A percentile compares a stretch with the other conserved stretches of the same genome.
Evolutionary conservation across 73 alveolate genomes (phyloP).

Genomic region (Tetrahymena thermophila): DNA sequence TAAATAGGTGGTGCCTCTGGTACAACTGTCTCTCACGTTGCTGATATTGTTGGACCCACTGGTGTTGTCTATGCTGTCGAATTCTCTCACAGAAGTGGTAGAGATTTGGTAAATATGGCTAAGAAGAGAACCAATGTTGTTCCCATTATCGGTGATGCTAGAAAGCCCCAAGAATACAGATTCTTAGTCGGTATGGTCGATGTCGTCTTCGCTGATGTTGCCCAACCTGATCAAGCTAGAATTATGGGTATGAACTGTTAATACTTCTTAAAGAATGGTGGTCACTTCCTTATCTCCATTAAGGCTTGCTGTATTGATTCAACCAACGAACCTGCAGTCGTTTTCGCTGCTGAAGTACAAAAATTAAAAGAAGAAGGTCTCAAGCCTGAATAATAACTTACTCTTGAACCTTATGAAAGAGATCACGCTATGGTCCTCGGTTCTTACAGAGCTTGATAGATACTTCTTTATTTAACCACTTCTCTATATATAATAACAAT

Average conservation of each 20-base stretch:
- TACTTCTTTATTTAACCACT: not conserved
- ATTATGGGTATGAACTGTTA: slow-evolving; percentile 87
- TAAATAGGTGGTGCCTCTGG: slow-evolving; percentile 97
- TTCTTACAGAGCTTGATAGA: slow-evolving; percentile 73
- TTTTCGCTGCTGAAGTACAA: slow-evolving; percentile 84
- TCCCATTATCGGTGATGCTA: slow-evolving; percentile 99
- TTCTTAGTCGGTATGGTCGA: slow-evolving; percentile 99
- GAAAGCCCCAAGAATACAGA: slow-evolving; percentile 97
- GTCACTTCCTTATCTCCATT: slow-evolving; percentile 89
- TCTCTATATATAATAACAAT: not conserved
- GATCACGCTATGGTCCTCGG: slow-evolving; percentile 99
- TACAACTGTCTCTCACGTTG: slow-evolving; percentile 98
- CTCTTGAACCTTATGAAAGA: slow-evolving; percentile 98
- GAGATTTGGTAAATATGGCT: slow-evolving; percentile 98
- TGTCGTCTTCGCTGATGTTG: slow-evolving; percentile 98
- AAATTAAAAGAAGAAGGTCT: slow-evolving; percentile 81
- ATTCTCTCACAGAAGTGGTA: slow-evolving; percentile 96
- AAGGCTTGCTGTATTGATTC: slow-evolving; percentile 99
- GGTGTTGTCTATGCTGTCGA: slow-evolving; percentile 98
- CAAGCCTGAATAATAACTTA: slow-evolving; percentile 86
- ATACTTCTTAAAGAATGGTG: slow-evolving; percentile 91
- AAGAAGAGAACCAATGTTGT: slow-evolving; percentile 80
- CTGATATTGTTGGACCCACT: slow-evolving; percentile 97
- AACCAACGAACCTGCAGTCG: slow-evolving; percentile 97
- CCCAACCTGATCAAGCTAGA: slow-evolving; percentile 98